These are phyloP conservation scores for Thalia dealbata DNA, from an alignment of 176 grass and related monocot species.

Conservation along the genomic window DNA sequence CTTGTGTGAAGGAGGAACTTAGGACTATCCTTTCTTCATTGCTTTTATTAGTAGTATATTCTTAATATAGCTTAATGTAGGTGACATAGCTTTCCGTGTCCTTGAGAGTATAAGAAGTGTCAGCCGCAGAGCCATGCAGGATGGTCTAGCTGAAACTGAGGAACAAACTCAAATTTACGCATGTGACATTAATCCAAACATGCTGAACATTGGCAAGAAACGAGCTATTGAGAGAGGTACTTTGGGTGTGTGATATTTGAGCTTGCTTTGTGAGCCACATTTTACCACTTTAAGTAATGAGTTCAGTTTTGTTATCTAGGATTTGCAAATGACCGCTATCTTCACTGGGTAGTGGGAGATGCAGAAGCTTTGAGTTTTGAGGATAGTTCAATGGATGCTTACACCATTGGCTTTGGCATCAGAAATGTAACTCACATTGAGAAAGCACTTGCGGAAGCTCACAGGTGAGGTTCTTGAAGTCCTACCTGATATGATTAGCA, in stretches of 20 bases:
- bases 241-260: neutral
- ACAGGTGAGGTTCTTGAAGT: conserved; percentile 38
- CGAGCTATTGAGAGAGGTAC: conserved; percentile 70
- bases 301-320: conserved; percentile 30
- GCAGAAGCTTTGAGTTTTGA: conserved; percentile 86
- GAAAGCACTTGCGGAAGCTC: conserved; percentile 75
- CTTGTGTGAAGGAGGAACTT: no score
- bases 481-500: neutral
- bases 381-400: conserved; percentile 84
- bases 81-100: conserved; percentile 80
- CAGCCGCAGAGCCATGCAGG: conserved; percentile 41
- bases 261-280: neutral
- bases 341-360: conserved; percentile 81
- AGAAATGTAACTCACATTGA: conserved; percentile 95
- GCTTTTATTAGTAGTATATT: neutral
- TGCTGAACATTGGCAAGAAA: conserved; percentile 84
- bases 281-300: conserved; percentile 5
- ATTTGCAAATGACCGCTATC: conserved; percentile 35
- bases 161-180: conserved; percentile 80
- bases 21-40: neutral
- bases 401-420: conserved; percentile 89
- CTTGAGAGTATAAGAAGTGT: conserved; percentile 68
- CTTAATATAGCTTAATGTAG: conserved; percentile 20
- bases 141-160: conserved; percentile 42
- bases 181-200: conserved; percentile 92